Conservation (phyloP, 2,329 filamentous ascomycete genomes). For the Neofusicoccum sp. region DNA sequence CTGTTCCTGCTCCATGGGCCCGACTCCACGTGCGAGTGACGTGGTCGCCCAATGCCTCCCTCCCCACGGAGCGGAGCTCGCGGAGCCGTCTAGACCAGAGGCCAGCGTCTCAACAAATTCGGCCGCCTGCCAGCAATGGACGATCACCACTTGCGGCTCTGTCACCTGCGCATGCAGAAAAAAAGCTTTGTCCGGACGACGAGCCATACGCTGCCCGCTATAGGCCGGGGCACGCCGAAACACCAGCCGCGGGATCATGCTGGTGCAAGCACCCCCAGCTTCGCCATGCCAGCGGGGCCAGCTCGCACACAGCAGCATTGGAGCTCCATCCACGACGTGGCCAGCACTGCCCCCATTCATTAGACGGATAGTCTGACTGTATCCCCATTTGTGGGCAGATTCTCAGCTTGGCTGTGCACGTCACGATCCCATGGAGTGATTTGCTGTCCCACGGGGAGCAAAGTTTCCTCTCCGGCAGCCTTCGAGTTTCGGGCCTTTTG, state of each 20-base stretch:
- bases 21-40: slow-evolving; percentile 4
- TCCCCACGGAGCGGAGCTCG: background rate
- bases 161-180: background rate
- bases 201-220: background rate
- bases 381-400: background rate
- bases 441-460: no score
- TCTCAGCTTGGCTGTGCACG: background rate
- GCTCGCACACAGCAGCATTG: background rate
- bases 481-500: no score
- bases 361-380: background rate
- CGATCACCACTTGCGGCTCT: slow-evolving; percentile 1
- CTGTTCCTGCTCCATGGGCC: background rate
- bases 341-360: background rate
- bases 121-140: background rate
- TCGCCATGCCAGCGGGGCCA: background rate
- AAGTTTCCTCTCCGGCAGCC: no score
- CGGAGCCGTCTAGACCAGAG: background rate
- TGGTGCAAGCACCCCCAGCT: background rate
- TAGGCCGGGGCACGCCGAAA: background rate
- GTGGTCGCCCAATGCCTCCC: background rate
- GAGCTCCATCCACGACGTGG: background rate
- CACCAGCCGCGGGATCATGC: background rate
- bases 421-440: slow-evolving; percentile 3
- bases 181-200: background rate
- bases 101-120: background rate